Evolutionary conservation across 169 alveolate species (phyloP).

Genomic region (Plasmodium ovale): DNA sequence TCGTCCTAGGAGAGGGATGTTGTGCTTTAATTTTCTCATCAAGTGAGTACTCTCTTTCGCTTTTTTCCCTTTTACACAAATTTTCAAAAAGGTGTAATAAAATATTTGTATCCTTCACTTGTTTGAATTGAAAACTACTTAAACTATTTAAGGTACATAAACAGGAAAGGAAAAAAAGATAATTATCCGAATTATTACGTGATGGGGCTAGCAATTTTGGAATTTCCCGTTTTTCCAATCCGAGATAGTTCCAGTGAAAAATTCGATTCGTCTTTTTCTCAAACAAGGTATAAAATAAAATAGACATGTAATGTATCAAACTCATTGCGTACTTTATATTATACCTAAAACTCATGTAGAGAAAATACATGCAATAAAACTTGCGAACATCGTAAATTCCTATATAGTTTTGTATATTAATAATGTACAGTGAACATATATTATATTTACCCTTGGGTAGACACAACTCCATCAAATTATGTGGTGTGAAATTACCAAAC

Average conservation of each 20-base stretch:
- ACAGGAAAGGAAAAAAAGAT: slow-evolving; percentile 21
- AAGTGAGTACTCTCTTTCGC: background rate
- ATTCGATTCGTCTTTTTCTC: slow-evolving; percentile 10
- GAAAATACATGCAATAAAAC: slow-evolving; percentile 74
- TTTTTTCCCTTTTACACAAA: background rate
- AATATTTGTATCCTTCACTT: background rate
- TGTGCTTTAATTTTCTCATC: background rate
- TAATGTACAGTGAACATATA: slow-evolving; percentile 57
- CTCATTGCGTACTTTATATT: slow-evolving; percentile 37
- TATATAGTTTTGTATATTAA: slow-evolving; percentile 73
- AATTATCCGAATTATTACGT: slow-evolving; percentile 24
- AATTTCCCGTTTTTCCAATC: background rate
- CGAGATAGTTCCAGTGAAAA: slow-evolving; percentile 66
- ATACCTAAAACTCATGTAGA: slow-evolving; percentile 52
- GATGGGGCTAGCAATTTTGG: background rate
- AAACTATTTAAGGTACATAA: slow-evolving; percentile 24
- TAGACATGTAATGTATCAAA: slow-evolving; percentile 35
- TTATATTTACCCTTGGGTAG: slow-evolving; percentile 25
- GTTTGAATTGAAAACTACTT: background rate
- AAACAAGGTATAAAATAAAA: slow-evolving; percentile 40
- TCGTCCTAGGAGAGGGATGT: background rate
- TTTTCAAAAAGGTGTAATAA: slow-evolving; percentile 9
- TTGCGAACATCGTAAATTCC: slow-evolving; percentile 74
- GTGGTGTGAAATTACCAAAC: slow-evolving; percentile 62
- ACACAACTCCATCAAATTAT: slow-evolving; percentile 60